phyloP scores from a whole-genome alignment of 164 flowering plant species.

The Dillenia turbinata region DNA sequence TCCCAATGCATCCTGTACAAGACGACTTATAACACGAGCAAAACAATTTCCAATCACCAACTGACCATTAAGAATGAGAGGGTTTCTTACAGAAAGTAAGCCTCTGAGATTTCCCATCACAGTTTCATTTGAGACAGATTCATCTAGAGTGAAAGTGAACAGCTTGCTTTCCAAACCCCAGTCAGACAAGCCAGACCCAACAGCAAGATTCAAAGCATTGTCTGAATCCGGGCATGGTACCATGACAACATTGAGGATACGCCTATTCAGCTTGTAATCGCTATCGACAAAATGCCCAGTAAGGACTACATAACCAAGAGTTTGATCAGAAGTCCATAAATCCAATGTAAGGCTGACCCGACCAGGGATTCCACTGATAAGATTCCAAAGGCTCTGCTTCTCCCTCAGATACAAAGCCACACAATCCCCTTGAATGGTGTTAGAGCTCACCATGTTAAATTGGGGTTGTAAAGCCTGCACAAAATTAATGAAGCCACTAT shows the following conservation, averaged over 20 bases:
- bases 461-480: slow-evolving; percentile 58
- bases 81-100: slow-evolving; percentile 45
- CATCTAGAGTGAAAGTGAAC: slow-evolving; percentile 54
- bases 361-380: slow-evolving; percentile 45
- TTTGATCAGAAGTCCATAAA: slow-evolving; percentile 56
- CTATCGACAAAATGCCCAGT: slow-evolving; percentile 71
- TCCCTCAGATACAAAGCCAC: slow-evolving; percentile 43
- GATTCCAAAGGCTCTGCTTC: slow-evolving; percentile 45
- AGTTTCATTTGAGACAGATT: slow-evolving; percentile 34
- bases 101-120: slow-evolving; percentile 47
- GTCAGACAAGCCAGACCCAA: slow-evolving; percentile 53
- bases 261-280: slow-evolving; percentile 63
- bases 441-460: slow-evolving; percentile 42
- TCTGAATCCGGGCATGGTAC: slow-evolving; percentile 55
- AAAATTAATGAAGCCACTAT: slow-evolving; percentile 56
- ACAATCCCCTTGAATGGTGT: slow-evolving; percentile 53
- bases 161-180: slow-evolving; percentile 61
- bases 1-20: slow-evolving; percentile 54
- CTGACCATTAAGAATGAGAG: slow-evolving; percentile 51
- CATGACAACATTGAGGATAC: slow-evolving; percentile 56
- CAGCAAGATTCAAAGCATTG: slow-evolving; percentile 49
- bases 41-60: slow-evolving; percentile 48
- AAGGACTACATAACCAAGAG: slow-evolving; percentile 49
- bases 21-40: slow-evolving; percentile 48
- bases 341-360: slow-evolving; percentile 56